These are phyloP conservation scores for Polytrichum formosum DNA, from an alignment of 225 moss, liverwort and hornwort species.

Conservation along the genomic window DNA sequence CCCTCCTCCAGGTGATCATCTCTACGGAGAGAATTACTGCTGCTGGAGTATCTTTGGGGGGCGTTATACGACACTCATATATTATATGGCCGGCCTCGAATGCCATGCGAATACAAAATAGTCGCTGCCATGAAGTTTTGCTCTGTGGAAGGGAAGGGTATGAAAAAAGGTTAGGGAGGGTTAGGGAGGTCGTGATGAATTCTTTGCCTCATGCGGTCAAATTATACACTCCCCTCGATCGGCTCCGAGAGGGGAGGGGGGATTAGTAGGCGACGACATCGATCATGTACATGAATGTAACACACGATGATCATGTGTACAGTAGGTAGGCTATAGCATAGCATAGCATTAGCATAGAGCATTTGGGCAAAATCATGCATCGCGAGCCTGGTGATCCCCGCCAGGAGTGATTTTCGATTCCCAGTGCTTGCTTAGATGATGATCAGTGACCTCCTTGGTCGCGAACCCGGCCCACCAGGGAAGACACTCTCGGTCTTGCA, in stretches of 20 bases:
- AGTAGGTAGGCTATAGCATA: conserved; percentile 7
- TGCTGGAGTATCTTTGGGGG: too few species aligned
- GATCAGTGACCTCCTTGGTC: conserved; percentile 59
- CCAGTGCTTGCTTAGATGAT: background rate
- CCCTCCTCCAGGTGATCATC: background rate
- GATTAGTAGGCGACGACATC: too few species aligned
- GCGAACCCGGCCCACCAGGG: conserved; percentile 32
- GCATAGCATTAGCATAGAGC: conserved; percentile 5
- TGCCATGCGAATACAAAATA: too few species aligned
- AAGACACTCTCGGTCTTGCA: conserved; percentile 59
- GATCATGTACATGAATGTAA: conserved; percentile 34
- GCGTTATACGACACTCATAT: too few species aligned
- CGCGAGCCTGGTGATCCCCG: background rate
- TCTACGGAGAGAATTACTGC: background rate
- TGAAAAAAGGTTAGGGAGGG: background rate
- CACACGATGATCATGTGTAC: background rate
- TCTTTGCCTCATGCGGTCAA: background rate
- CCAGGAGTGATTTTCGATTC: background rate
- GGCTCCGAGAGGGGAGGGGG: background rate
- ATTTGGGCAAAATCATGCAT: conserved; percentile 10
- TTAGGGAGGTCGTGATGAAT: background rate
- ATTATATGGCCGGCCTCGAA: too few species aligned
- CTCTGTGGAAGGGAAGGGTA: too few species aligned
- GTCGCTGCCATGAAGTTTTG: too few species aligned
- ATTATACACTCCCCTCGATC: background rate